Conservation (phyloP, 192 early-diverging fungal species). For the Spizellomyces sp. region DNA sequence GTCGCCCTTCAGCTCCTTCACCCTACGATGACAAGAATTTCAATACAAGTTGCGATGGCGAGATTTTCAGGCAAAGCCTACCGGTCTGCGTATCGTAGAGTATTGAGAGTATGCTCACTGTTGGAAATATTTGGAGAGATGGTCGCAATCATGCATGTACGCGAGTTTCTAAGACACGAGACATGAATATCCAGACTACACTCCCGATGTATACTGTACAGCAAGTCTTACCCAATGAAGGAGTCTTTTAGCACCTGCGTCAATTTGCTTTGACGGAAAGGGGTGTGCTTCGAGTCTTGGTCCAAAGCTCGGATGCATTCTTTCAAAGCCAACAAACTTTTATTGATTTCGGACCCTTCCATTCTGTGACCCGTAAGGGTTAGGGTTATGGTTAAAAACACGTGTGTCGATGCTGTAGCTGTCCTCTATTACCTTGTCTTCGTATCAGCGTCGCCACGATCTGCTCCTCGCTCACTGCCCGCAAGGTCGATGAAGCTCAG, state of each 20-base stretch:
- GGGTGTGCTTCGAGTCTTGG: conserved; percentile 92
- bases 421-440: conserved; percentile 73
- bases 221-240: conserved; percentile 73
- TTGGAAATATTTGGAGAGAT: conserved; percentile 95
- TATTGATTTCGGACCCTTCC: conserved; percentile 99
- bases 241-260: conserved; percentile 98
- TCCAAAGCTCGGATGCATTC: conserved; percentile 98
- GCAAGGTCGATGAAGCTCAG: conserved; percentile 98
- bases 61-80: conserved; percentile 24
- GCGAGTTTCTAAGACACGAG: conserved; percentile 64
- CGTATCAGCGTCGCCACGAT: conserved; percentile 89
- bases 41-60: not conserved
- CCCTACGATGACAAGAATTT: conserved; percentile 31
- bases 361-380: conserved; percentile 55
- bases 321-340: conserved; percentile 94
- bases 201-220: too few relatives aligned
- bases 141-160: conserved; percentile 99
- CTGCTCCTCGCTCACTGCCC: conserved; percentile 96
- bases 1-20: conserved; percentile 62
- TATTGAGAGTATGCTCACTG: conserved; percentile 96
- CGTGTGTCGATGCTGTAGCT: too few relatives aligned
- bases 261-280: conserved; percentile 96
- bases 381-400: too few relatives aligned
- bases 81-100: conserved; percentile 95
- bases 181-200: too few relatives aligned